Evolutionary conservation across 306 rosid species (phyloP).

Genomic region (Fagus sylvatica): DNA sequence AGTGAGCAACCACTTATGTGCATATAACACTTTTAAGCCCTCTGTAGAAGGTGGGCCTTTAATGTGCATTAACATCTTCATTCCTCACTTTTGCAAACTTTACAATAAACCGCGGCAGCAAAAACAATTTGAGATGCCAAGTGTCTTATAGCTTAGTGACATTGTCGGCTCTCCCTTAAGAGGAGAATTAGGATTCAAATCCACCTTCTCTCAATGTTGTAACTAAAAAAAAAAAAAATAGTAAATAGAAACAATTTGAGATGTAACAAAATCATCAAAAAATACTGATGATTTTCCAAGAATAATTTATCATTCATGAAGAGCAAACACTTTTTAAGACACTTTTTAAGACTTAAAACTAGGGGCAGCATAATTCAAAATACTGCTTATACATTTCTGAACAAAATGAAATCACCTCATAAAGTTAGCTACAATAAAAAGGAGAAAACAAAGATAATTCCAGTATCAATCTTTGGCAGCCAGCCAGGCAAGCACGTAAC

Average conservation of each 20-base stretch:
- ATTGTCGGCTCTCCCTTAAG: too few relatives aligned
- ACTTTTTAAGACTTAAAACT: background rate
- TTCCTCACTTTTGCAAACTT: background rate
- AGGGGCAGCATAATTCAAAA: constrained; percentile 24
- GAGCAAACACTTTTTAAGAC: background rate
- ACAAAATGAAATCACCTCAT: constrained; percentile 15
- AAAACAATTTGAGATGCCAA: background rate
- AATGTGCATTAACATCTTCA: too few relatives aligned
- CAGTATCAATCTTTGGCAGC: constrained; percentile 20
- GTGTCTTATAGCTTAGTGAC: too few relatives aligned
- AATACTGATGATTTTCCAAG: constrained; percentile 9
- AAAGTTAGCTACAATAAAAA: background rate
- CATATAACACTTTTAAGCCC: background rate
- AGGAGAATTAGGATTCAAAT: too few relatives aligned
- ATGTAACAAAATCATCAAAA: background rate
- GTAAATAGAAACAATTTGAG: background rate
- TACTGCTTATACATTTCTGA: constrained; percentile 1
- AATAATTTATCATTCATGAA: background rate
- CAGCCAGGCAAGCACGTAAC: constrained; percentile 12
- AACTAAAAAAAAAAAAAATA: too few relatives aligned
- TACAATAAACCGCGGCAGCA: background rate
- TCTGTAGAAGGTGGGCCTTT: too few relatives aligned
- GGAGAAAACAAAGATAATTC: constrained; percentile 19
- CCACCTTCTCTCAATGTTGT: too few relatives aligned
- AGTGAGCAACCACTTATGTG: background rate